Percentiles rank a stretch among this genome's conserved stretches.
Evolutionary conservation across 345 rosid species (phyloP).

Genomic region (Syzygium aromaticum): DNA sequence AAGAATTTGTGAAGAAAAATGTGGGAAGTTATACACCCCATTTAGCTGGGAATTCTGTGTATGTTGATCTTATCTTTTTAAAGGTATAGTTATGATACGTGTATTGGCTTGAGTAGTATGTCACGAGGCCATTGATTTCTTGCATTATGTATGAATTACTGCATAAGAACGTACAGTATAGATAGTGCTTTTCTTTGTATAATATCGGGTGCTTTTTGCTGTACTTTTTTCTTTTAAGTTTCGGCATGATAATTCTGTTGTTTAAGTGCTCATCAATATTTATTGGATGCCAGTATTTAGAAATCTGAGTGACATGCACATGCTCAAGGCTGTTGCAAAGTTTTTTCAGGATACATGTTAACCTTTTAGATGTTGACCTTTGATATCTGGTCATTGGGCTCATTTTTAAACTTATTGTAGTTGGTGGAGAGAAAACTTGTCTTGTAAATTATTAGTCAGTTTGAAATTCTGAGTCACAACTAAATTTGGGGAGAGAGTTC

Average conservation of each 20-base stretch:
- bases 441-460: not conserved
- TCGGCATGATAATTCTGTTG: too few relatives aligned
- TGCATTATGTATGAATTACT: not conserved
- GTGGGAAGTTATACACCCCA: conserved; percentile 52
- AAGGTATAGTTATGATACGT: conserved; percentile 38
- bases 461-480: not conserved
- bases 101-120: not conserved
- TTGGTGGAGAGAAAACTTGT: not conserved
- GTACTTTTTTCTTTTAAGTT: not conserved
- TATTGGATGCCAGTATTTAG: not conserved
- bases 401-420: not conserved
- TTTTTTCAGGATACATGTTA: not conserved
- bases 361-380: not conserved
- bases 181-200: not conserved
- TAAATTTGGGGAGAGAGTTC: not conserved
- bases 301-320: not conserved
- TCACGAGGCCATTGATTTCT: not conserved
- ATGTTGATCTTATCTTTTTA: conserved; percentile 60
- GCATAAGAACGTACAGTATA: not conserved
- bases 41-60: conserved; percentile 84
- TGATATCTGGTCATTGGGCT: not conserved
- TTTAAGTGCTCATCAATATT: not conserved
- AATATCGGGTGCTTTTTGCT: not conserved
- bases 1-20: conserved; percentile 59
- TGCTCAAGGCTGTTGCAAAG: not conserved